These are phyloP conservation scores for Termitomyces sp. DNA, from an alignment of 768 basidiomycete genomes.

Conservation along the genomic window DNA sequence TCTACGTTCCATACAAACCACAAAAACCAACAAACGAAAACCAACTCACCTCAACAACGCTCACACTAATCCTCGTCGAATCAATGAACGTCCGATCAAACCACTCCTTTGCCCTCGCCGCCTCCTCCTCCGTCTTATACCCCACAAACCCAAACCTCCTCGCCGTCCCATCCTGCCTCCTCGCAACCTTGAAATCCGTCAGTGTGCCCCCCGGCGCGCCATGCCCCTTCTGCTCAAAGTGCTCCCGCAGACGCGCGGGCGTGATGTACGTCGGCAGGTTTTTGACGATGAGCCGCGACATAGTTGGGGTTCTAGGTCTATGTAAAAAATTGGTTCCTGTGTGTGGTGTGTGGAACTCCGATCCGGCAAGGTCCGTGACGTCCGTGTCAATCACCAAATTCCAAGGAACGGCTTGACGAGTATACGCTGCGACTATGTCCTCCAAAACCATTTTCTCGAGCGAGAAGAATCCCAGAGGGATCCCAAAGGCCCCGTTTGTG, in stretches of 20 bases:
- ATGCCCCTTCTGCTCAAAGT: slow-evolving; percentile 61
- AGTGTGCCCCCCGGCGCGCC: slow-evolving; percentile 64
- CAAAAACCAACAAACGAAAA: slow-evolving; percentile 7
- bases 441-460: slow-evolving; percentile 18
- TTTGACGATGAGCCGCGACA: slow-evolving; percentile 86
- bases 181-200: slow-evolving; percentile 85
- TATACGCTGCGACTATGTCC: slow-evolving; percentile 8
- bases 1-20: slow-evolving; percentile 35
- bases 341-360: slow-evolving; percentile 20
- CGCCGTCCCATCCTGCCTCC: slow-evolving; percentile 73
- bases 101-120: slow-evolving; percentile 73
- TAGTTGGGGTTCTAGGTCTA: slow-evolving; percentile 22
- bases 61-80: too few species aligned
- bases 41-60: too few species aligned
- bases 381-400: too few species aligned
- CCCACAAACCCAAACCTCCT: slow-evolving; percentile 93
- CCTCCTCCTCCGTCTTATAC: slow-evolving; percentile 79
- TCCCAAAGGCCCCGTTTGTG: slow-evolving; percentile 93
- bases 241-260: slow-evolving; percentile 58
- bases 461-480: slow-evolving; percentile 82
- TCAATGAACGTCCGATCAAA: too few species aligned
- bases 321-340: slow-evolving; percentile 10
- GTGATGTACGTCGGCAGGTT: slow-evolving; percentile 74
- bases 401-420: too few species aligned
- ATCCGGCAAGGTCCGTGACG: slow-evolving; percentile 23